Percentiles rank a stretch among this genome's conserved stretches.
Conservation (phyloP, 2,329 filamentous ascomycete genomes). For the Cercospora sp. region DNA sequence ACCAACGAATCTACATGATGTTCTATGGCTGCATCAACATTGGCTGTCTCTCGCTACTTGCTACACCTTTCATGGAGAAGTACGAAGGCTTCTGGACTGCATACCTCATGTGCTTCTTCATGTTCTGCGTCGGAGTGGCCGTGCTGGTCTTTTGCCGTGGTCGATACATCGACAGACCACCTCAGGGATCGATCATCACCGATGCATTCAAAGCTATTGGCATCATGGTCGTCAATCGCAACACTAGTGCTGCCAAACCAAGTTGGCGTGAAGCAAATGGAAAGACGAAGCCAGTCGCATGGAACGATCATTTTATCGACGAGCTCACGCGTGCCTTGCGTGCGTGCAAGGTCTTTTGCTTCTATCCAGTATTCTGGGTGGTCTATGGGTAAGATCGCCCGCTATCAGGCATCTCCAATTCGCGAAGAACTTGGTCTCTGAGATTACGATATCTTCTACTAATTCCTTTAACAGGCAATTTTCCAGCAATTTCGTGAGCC, state of each 20-base stretch:
- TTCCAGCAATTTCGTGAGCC: constrained; percentile 52
- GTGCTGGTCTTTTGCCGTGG: constrained; percentile 48
- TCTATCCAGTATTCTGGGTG: constrained; percentile 52
- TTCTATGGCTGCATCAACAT: constrained; percentile 75
- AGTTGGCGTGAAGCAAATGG: constrained; percentile 60
- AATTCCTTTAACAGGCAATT: too few species aligned
- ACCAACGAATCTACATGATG: constrained; percentile 57
- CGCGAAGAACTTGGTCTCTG: neutral
- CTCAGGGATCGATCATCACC: constrained; percentile 65
- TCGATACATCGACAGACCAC: constrained; percentile 47
- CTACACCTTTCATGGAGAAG: constrained; percentile 67
- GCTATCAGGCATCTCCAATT: neutral
- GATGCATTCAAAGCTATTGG: constrained; percentile 64
- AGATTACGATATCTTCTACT: neutral
- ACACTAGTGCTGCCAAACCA: constrained; percentile 65
- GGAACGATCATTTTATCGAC: constrained; percentile 71
- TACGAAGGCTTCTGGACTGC: constrained; percentile 67
- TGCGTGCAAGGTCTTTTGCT: constrained; percentile 68
- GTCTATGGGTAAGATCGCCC: constrained; percentile 34
- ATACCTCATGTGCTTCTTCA: constrained; percentile 61
- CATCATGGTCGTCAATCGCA: constrained; percentile 55
- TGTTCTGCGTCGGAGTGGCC: constrained; percentile 63
- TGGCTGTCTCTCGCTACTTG: constrained; percentile 67
- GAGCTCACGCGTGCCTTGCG: constrained; percentile 66
- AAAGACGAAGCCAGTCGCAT: constrained; percentile 50